phyloP scores from a whole-genome alignment of 2,329 filamentous ascomycete genomes.

The Aspergillus pseudotamarii region DNA sequence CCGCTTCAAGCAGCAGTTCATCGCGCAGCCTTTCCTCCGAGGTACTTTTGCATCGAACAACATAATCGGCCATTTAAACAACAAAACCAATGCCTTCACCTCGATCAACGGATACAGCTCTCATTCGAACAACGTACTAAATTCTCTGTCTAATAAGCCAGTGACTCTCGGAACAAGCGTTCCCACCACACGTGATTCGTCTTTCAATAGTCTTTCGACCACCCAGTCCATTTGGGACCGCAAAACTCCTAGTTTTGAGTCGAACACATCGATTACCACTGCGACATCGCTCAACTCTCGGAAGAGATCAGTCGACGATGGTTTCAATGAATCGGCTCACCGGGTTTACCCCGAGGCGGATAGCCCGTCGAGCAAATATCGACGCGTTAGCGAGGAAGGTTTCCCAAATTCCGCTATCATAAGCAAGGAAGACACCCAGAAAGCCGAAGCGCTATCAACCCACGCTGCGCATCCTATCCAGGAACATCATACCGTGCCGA shows the following conservation, averaged over 20 bases:
- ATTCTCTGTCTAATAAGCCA: not conserved
- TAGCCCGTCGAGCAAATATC: conserved; percentile 14
- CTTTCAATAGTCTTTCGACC: conserved; percentile 14
- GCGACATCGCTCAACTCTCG: conserved; percentile 10
- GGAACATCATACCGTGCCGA: not conserved
- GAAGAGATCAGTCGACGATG: conserved; percentile 19
- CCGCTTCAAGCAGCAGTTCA: not conserved
- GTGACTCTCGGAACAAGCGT: not conserved
- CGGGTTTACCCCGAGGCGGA: not conserved
- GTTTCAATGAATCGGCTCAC: not conserved
- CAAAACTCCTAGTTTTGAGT: conserved; percentile 14
- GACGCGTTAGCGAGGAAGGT: conserved; percentile 11
- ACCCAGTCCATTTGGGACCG: conserved; percentile 12
- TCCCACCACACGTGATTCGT: conserved; percentile 14
- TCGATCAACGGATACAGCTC: not conserved
- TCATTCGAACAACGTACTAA: not conserved
- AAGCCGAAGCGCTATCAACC: not conserved
- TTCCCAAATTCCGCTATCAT: conserved; percentile 6
- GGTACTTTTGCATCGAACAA: not conserved
- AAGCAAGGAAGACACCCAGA: not conserved
- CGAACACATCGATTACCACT: conserved; percentile 10
- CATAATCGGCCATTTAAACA: not conserved
- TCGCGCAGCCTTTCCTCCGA: not conserved
- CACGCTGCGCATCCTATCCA: not conserved
- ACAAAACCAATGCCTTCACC: not conserved